Base-by-base conservation (phyloP, 1,139 yeast genomes). In the Pichia sp. region DNA sequence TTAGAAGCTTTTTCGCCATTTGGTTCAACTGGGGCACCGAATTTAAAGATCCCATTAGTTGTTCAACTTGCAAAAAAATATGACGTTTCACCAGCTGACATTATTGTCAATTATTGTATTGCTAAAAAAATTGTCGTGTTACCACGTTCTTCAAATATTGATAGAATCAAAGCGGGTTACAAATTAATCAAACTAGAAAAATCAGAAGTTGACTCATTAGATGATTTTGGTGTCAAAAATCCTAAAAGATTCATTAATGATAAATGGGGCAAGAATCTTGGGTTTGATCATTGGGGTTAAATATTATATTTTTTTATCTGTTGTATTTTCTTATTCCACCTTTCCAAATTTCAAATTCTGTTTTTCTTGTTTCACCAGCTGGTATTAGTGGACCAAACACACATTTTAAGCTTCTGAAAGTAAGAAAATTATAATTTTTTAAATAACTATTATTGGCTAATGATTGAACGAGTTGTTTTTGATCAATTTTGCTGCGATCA, bases 1-100 rank as follows among this genome's bases (percentile, higher is more conserved):
- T 60, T 85, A 28, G 84, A 80, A 62, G 88, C 90, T 3, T 86
- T 82, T 65, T 75, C 84, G 8, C 90, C 93, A 30, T 73, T 87
- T 79, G 87, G 87, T 13, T 73, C 81, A 7, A 60, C 66, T 11
- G 80, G 79, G 48, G 81, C 84, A n/a, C 85, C 86, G 51, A 67
- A 77, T 47, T 64, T 77, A 57, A 72, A 75, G 58, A 69, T 76
- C 51, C 72, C 73, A 36, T 58, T 70, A 11, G 72, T 81, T 9
- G 54, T 62, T n/a, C 65, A 69, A 36, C 60, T 82, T 54, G 80
- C 83, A 39, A 62, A 71, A 42, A 79, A 77, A 63, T 70, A 80
- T 59, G 59, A 65, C 13, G 75, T 72, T 42, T 63, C 70, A 27
- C 72, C 79, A 0, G 79, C 77, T 19, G 76, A 73, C 53, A 71